These are phyloP conservation scores for Plasmodium malariae DNA, from an alignment of 169 alveolate genomes.

Conservation along the genomic window DNA sequence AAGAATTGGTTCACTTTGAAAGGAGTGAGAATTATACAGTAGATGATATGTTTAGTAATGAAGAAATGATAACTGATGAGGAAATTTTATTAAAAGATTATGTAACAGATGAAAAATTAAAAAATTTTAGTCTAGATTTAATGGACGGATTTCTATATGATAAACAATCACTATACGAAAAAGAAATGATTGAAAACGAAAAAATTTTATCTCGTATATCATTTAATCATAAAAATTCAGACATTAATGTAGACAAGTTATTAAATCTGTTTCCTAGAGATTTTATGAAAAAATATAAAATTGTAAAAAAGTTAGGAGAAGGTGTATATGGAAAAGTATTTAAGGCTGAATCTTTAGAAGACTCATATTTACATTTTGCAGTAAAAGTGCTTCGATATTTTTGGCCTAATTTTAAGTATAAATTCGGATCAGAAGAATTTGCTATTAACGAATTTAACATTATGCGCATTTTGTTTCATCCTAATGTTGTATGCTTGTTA, in stretches of 20 bases:
- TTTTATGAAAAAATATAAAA: slow-evolving; percentile 74
- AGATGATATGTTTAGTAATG: slow-evolving; percentile 5
- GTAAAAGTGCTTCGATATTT: slow-evolving; percentile 50
- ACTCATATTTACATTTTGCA: slow-evolving; percentile 64
- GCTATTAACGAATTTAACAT: slow-evolving; percentile 68
- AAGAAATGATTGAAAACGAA: slow-evolving; percentile 63
- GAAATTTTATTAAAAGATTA: slow-evolving; percentile 12
- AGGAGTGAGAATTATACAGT: neutral
- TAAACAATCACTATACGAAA: slow-evolving; percentile 62
- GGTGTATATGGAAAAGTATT: slow-evolving; percentile 88
- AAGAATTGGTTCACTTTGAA: slow-evolving; percentile 11
- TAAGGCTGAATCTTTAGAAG: slow-evolving; percentile 73
- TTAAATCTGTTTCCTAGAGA: slow-evolving; percentile 70
- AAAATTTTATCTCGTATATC: slow-evolving; percentile 38
- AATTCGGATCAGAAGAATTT: slow-evolving; percentile 71
- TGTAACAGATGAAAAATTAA: slow-evolving; percentile 60
- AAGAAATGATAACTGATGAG: slow-evolving; percentile 8
- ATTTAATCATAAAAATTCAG: slow-evolving; percentile 41
- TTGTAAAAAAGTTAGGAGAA: slow-evolving; percentile 82
- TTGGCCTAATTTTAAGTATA: slow-evolving; percentile 67
- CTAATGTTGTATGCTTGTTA: slow-evolving; percentile 54
- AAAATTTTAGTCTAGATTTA: slow-evolving; percentile 34
- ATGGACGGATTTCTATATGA: slow-evolving; percentile 58
- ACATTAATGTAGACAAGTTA: slow-evolving; percentile 40
- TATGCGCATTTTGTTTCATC: slow-evolving; percentile 62